Evolutionary conservation across 345 rosid species (phyloP).

Genomic region (Eucalyptus brandiana): DNA sequence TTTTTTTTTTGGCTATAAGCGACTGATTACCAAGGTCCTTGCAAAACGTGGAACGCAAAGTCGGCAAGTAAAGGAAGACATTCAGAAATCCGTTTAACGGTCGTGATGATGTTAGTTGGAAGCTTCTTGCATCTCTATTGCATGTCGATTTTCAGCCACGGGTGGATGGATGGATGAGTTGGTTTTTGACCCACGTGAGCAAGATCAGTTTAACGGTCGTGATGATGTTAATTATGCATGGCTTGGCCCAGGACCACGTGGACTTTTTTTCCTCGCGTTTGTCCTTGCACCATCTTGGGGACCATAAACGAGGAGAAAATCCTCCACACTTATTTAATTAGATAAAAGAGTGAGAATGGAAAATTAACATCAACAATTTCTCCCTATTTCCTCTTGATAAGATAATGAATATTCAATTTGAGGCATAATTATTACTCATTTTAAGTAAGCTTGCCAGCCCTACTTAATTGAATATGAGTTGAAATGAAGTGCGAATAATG

Average conservation of each 20-base stretch:
- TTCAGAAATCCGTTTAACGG: background rate
- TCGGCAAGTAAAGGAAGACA: background rate
- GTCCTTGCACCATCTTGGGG: background rate
- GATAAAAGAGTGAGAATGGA: background rate
- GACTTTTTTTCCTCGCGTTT: background rate
- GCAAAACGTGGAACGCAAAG: background rate
- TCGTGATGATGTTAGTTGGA: background rate
- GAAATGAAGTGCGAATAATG: background rate
- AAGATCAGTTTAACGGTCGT: background rate
- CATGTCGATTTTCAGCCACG: background rate
- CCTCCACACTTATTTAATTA: background rate
- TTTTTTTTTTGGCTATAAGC: background rate
- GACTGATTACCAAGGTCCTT: background rate
- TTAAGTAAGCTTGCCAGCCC: background rate
- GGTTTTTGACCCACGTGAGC: background rate
- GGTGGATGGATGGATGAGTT: background rate
- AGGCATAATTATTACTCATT: background rate
- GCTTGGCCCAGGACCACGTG: background rate
- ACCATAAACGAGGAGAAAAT: background rate
- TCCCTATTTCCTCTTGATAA: background rate
- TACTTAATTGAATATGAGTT: background rate
- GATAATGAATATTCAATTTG: background rate
- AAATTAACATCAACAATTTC: background rate
- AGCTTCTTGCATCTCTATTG: background rate
- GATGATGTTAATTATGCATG: background rate